A percentile compares a stretch with the other conserved stretches of the same genome.
Conservation (phyloP, 768 basidiomycete genomes). For the Suillus lakei region DNA sequence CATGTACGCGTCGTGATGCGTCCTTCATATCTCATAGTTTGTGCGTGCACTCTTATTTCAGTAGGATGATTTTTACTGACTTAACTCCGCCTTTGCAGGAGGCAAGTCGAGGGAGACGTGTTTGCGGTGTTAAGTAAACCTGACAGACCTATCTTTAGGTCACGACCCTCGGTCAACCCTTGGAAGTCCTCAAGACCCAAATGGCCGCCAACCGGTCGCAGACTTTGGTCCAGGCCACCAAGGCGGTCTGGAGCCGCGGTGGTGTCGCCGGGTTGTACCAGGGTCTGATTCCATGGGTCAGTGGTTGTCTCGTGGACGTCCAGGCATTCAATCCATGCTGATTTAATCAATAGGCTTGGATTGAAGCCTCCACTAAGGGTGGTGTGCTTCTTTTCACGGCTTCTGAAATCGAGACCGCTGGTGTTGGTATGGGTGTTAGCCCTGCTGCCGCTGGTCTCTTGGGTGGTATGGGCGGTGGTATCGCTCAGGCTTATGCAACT, state of each 20-base stretch:
- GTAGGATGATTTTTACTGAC: conserved; percentile 16
- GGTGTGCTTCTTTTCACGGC: conserved; percentile 96
- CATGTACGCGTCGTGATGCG: conserved; percentile 11
- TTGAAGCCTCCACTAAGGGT: conserved; percentile 98
- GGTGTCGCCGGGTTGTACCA: conserved; percentile 93
- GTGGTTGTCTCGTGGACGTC: conserved; percentile 25
- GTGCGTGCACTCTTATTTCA: conserved; percentile 35
- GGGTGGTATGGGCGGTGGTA: conserved; percentile 97
- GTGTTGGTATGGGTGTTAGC: conserved; percentile 67
- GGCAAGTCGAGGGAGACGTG: conserved; percentile 52
- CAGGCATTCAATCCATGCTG: background rate
- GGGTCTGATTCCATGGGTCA: conserved; percentile 97
- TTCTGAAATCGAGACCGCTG: conserved; percentile 86
- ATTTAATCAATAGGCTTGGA: conserved; percentile 78
- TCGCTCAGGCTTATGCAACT: conserved; percentile 98
- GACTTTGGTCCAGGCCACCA: conserved; percentile 84
- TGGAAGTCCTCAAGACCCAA: conserved; percentile 98
- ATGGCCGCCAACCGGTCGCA: conserved; percentile 98
- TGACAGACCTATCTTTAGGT: conserved; percentile 57
- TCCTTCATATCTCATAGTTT: conserved; percentile 42
- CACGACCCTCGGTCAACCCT: conserved; percentile 95
- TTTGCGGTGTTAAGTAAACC: background rate
- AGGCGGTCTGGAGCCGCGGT: conserved; percentile 90
- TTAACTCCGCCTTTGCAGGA: conserved; percentile 51
- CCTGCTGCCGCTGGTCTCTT: conserved; percentile 86